A percentile compares a stretch with the other conserved stretches of the same genome.
Conservation (phyloP, 768 basidiomycete species). For the Podaxis rugospora region DNA sequence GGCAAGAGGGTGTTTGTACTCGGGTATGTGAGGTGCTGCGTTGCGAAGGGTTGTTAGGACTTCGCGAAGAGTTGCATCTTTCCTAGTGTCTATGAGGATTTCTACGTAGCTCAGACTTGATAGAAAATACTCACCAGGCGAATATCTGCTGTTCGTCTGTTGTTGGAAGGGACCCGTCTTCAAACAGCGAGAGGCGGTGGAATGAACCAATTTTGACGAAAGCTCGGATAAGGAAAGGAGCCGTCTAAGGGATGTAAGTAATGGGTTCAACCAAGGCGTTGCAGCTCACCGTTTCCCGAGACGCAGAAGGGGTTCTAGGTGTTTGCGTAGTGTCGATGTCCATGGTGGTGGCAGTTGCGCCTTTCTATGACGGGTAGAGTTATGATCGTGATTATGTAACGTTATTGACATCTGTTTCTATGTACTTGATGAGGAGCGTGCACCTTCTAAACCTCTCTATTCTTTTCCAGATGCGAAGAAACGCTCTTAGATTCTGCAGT, state of each 20-base stretch:
- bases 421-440: no score
- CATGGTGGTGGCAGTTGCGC: conserved; percentile 8
- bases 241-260: conserved; percentile 42
- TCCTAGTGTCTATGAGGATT: conserved; percentile 42
- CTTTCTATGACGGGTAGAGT: background rate
- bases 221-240: conserved; percentile 77
- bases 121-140: conserved; percentile 52
- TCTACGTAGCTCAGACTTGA: background rate
- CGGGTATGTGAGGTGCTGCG: conserved; percentile 59
- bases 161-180: conserved; percentile 71
- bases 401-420: background rate
- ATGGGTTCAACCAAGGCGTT: background rate
- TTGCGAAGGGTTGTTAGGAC: conserved; percentile 74
- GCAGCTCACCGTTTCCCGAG: conserved; percentile 50
- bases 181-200: conserved; percentile 69
- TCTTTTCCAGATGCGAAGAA: no score
- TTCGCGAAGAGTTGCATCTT: conserved; percentile 78
- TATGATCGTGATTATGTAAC: conserved; percentile 1
- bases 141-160: conserved; percentile 82
- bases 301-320: conserved; percentile 41
- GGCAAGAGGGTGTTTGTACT: conserved; percentile 79
- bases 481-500: no score
- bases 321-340: conserved; percentile 25
- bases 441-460: no score
- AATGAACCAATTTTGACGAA: conserved; percentile 82